Conservation (phyloP, 2,329 filamentous ascomycete genomes). For the Helminthosporium solani region DNA sequence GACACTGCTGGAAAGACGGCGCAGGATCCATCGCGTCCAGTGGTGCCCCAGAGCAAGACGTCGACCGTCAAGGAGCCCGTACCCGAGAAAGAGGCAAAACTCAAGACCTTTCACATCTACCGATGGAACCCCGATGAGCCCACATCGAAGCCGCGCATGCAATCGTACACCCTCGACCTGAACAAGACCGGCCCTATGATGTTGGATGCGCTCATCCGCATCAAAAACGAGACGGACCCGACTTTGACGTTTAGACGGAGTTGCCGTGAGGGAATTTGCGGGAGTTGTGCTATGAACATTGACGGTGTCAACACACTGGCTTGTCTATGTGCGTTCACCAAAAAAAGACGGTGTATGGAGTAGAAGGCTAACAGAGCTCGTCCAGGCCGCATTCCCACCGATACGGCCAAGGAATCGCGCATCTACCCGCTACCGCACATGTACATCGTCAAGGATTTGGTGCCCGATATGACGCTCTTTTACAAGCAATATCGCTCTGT, state of each 20-base stretch:
- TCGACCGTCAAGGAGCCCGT: slow-evolving; percentile 64
- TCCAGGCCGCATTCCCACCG: slow-evolving; percentile 86
- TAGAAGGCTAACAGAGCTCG: slow-evolving; percentile 11
- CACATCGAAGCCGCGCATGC: slow-evolving; percentile 90
- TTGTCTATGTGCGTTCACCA: slow-evolving; percentile 77
- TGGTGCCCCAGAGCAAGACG: slow-evolving; percentile 54
- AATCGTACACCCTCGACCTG: slow-evolving; percentile 89
- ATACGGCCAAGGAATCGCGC: slow-evolving; percentile 77
- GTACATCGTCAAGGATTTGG: slow-evolving; percentile 98
- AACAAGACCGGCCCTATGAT: slow-evolving; percentile 99
- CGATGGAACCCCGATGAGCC: slow-evolving; percentile 96
- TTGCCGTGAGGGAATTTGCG: slow-evolving; percentile 97
- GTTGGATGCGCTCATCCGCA: slow-evolving; percentile 91
- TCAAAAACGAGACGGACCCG: slow-evolving; percentile 98
- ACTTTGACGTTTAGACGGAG: slow-evolving; percentile 94
- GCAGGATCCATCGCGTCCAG: slow-evolving; percentile 26
- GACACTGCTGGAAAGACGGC: slow-evolving; percentile 32
- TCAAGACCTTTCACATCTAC: slow-evolving; percentile 98
- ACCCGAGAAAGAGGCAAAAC: slow-evolving; percentile 57
- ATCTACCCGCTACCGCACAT: slow-evolving; percentile 98
- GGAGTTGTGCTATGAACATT: slow-evolving; percentile 99
- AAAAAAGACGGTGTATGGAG: not conserved
- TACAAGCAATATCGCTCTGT: slow-evolving; percentile 99
- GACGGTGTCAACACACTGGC: slow-evolving; percentile 97
- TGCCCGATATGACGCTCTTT: slow-evolving; percentile 96